phyloP scores from a whole-genome alignment of 2,329 filamentous ascomycete genomes.

The Phialophora verrucosa region DNA sequence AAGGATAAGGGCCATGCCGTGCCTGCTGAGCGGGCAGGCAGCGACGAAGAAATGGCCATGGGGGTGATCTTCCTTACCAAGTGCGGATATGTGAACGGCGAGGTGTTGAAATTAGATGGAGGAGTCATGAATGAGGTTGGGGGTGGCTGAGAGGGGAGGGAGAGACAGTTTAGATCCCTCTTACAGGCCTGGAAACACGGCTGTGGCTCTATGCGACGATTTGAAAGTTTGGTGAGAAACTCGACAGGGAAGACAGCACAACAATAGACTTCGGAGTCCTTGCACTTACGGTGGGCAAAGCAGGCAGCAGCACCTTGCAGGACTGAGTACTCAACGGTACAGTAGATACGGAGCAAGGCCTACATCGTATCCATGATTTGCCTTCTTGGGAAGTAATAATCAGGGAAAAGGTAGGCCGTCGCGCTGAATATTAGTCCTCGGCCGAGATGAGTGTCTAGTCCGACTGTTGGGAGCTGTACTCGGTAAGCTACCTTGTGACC shows the following conservation, averaged over 20 bases:
- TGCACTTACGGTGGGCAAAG: too few relatives aligned
- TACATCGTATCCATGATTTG: too few relatives aligned
- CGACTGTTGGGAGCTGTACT: too few relatives aligned
- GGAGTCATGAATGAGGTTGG: slow-evolving; percentile 49
- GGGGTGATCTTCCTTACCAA: slow-evolving; percentile 58
- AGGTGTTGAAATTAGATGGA: slow-evolving; percentile 55
- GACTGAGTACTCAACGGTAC: too few relatives aligned
- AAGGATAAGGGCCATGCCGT: slow-evolving; percentile 47
- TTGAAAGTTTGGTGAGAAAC: background rate
- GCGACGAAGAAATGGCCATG: slow-evolving; percentile 70
- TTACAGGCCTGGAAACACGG: background rate
- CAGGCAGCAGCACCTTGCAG: too few relatives aligned
- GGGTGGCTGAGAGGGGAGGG: slow-evolving; percentile 18
- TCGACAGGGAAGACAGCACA: background rate
- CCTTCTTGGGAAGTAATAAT: too few relatives aligned
- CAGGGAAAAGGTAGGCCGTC: too few relatives aligned
- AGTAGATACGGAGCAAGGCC: too few relatives aligned
- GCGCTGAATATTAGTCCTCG: background rate
- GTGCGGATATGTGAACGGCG: slow-evolving; percentile 56
- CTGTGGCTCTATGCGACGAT: background rate
- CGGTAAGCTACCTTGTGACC: too few relatives aligned
- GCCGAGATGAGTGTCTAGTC: background rate
- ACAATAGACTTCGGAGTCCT: background rate
- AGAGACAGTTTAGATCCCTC: background rate
- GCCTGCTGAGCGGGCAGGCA: slow-evolving; percentile 63